Conservation (phyloP, 2,329 filamentous ascomycete genomes). For the Colletotrichum coccodes region DNA sequence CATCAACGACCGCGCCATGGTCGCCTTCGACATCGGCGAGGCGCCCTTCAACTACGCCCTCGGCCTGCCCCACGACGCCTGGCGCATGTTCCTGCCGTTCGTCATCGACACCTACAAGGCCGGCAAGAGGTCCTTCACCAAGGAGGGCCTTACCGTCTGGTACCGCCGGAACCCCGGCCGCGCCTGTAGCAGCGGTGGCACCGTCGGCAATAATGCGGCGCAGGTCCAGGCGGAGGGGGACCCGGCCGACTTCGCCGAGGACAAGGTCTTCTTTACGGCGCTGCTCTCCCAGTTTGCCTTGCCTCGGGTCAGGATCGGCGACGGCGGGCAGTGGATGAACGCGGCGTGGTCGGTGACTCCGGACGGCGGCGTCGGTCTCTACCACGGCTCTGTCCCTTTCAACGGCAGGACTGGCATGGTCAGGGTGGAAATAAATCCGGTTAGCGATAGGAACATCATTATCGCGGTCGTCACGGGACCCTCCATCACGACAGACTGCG, state of each 20-base stretch:
- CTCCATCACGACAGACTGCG: background rate
- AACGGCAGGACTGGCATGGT: constrained; percentile 39
- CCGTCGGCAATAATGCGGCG: background rate
- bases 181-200: background rate
- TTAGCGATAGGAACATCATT: constrained; percentile 38
- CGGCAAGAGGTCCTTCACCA: constrained; percentile 39
- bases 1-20: background rate
- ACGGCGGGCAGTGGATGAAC: too few relatives aligned
- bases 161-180: background rate
- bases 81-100: constrained; percentile 59
- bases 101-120: constrained; percentile 61
- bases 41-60: constrained; percentile 58
- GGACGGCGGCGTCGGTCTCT: constrained; percentile 38
- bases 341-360: too few relatives aligned
- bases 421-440: constrained; percentile 48
- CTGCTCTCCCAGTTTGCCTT: background rate
- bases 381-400: constrained; percentile 39
- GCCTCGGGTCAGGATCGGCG: constrained; percentile 34
- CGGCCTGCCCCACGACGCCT: constrained; percentile 59
- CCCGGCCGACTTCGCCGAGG: background rate
- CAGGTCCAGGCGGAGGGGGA: background rate
- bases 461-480: background rate
- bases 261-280: background rate
- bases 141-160: background rate
- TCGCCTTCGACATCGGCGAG: background rate